Conservation (phyloP, 331 rosid species). For the Saraca asoca region DNA sequence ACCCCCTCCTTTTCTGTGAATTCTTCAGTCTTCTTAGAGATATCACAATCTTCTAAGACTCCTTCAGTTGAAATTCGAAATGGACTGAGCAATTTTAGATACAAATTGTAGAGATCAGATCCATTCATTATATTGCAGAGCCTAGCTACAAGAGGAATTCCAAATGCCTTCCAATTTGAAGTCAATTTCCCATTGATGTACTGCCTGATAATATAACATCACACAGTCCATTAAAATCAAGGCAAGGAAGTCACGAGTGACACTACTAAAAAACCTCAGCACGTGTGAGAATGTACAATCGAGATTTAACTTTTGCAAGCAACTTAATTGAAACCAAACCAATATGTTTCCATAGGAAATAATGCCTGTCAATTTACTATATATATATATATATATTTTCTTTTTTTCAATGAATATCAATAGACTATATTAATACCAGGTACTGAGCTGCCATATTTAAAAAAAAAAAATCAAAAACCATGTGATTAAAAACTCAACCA, state of each 20-base stretch:
- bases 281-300: constrained; percentile 1
- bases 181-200: constrained; percentile 59
- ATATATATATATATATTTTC: no score
- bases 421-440: constrained; percentile 12
- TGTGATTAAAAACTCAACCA: constrained; percentile 11
- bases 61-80: constrained; percentile 49
- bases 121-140: constrained; percentile 54
- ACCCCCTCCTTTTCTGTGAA: constrained; percentile 42
- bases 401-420: no score
- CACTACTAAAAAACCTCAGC: neutral
- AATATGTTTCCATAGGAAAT: constrained; percentile 14
- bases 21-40: constrained; percentile 51
- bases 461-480: constrained; percentile 25
- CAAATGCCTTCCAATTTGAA: constrained; percentile 79
- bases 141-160: constrained; percentile 80
- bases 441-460: constrained; percentile 5
- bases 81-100: constrained; percentile 65
- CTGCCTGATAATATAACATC: constrained; percentile 62
- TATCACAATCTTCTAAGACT: constrained; percentile 42
- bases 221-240: constrained; percentile 33
- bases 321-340: constrained; percentile 30
- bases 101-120: constrained; percentile 66
- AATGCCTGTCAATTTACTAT: neutral
- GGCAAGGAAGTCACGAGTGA: constrained; percentile 32
- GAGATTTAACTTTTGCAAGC: constrained; percentile 14